Conservation (phyloP, 805 yeast species). For the Kuraishia piskuri region DNA sequence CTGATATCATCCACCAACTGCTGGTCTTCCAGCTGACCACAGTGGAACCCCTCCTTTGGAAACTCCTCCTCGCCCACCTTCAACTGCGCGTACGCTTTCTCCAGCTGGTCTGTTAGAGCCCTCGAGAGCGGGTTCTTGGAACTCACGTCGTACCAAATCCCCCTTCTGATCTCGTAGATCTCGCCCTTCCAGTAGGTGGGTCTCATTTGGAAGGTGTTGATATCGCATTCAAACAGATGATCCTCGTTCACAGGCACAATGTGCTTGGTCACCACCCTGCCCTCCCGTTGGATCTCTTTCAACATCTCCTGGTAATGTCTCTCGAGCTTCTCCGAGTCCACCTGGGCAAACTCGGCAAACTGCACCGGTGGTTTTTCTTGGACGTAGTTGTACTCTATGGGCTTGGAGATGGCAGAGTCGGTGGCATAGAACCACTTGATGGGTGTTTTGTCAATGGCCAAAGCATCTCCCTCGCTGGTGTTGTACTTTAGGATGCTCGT, state of each 20-base stretch:
- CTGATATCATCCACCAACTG: background rate
- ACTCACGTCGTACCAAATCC: conserved; percentile 75
- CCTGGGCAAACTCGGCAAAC: conserved; percentile 57
- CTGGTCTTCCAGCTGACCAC: background rate
- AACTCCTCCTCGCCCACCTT: conserved; percentile 4
- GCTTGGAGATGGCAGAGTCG: conserved; percentile 66
- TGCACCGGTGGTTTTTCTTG: conserved; percentile 43
- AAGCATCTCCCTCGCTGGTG: no score
- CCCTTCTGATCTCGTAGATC: conserved; percentile 70
- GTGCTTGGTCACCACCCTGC: conserved; percentile 3
- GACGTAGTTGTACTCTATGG: conserved; percentile 45
- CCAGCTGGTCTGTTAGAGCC: conserved; percentile 47
- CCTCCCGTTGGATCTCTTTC: conserved; percentile 5
- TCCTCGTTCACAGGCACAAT: conserved; percentile 72
- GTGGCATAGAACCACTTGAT: conserved; percentile 76
- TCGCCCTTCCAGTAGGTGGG: conserved; percentile 93
- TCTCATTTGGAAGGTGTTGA: conserved; percentile 39
- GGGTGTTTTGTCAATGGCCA: background rate
- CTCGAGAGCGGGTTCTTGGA: conserved; percentile 14
- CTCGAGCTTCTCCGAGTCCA: conserved; percentile 61
- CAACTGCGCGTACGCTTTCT: conserved; percentile 37
- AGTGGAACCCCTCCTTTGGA: background rate
- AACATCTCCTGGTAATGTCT: conserved; percentile 25
- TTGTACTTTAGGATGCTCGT: no score
- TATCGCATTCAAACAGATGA: conserved; percentile 63